Evolutionary conservation across 2,329 filamentous ascomycete genomes (phyloP), one percentile per base, ranked within the genome.

Genomic region (Penicillium sp.): DNA sequence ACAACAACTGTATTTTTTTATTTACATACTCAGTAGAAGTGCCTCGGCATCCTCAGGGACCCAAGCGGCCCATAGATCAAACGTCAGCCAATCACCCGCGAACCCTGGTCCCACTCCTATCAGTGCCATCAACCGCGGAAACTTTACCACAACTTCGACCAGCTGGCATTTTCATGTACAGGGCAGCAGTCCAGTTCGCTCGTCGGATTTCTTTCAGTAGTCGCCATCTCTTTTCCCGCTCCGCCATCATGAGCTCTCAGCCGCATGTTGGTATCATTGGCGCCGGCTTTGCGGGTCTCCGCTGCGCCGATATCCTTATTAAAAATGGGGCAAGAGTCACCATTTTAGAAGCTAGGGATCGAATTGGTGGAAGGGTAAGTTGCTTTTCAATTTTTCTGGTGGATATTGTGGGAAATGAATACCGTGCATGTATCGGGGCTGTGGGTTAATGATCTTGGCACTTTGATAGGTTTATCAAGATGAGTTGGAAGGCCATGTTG

Each of bases 201-300:
- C 7, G 16, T 29, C n/a, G 21, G 9, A 10, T 21, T 26, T 19
- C 13, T 45, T 14, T 33, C 33, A 42, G 6, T 42, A 26, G 11
- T 33, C 45, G 25, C 4, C 13, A 16, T 14, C 47, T 14, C 19
- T 39, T 37, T 25, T 50, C 31, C 9, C 23, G 10, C 25, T 45
- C 25, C 13, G 27, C 27, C 48, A 57, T 62, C n/a, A 75, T 73
- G 69, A 72, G 69, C 26, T 75, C 72, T 53, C 72, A 67, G 45
- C 80, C 79, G 7, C 79, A 80, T 59, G 75, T 88, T n/a, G 83
- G 84, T 44, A 74, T 88, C 26, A 77, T 88, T 10, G 85, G 85
- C 19, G 84, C 84, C 37, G 85, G 85, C 11, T 74, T 88, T 23
- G 80, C 85, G 11, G 85, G 85, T 1, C 69, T 88, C 21, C 77